A percentile compares a stretch with the other conserved stretches of the same genome.
These are phyloP conservation scores for Suaeda aralocaspica DNA, from an alignment of 148 eudicot genomes.

Conservation along the genomic window DNA sequence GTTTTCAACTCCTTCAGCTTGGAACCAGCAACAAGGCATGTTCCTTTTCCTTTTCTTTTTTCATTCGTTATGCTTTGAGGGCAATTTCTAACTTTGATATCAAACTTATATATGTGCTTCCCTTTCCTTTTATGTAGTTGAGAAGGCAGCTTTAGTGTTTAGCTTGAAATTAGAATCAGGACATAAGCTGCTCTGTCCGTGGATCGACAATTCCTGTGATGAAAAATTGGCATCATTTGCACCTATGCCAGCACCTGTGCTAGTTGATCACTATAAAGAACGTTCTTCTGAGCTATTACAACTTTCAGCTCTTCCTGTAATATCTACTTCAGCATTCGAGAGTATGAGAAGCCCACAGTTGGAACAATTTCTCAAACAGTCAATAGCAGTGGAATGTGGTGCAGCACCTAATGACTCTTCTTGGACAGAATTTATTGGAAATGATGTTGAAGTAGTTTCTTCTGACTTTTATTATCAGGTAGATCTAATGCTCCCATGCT, in stretches of 20 bases:
- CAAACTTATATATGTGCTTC: not conserved
- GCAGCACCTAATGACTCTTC: conserved; percentile 35
- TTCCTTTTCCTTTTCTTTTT: conserved; percentile 6
- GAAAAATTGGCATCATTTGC: conserved; percentile 76
- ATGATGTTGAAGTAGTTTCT: conserved; percentile 34
- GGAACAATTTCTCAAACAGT: conserved; percentile 55
- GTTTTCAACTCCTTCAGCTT: conserved; percentile 79
- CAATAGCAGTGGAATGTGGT: conserved; percentile 38
- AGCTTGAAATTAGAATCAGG: conserved; percentile 89
- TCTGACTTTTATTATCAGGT: conserved; percentile 73
- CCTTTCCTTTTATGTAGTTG: conserved; percentile 44
- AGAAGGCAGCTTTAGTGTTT: conserved; percentile 83
- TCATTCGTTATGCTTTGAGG: not conserved
- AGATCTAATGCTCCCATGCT: conserved; percentile 3
- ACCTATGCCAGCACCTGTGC: conserved; percentile 43
- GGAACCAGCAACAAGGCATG: conserved; percentile 78
- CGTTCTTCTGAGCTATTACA: conserved; percentile 52
- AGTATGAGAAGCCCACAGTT: conserved; percentile 55
- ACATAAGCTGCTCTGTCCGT: conserved; percentile 85
- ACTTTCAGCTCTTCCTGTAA: conserved; percentile 71
- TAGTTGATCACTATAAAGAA: conserved; percentile 66
- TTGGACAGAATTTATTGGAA: conserved; percentile 37
- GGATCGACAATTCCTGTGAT: conserved; percentile 82
- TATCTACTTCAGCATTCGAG: conserved; percentile 48
- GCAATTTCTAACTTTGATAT: not conserved